Percentiles rank a stretch among this genome's conserved stretches.
These are phyloP conservation scores for Penicillium chermesinum DNA, from an alignment of 495 filamentous ascomycete genomes.

Conservation along the genomic window DNA sequence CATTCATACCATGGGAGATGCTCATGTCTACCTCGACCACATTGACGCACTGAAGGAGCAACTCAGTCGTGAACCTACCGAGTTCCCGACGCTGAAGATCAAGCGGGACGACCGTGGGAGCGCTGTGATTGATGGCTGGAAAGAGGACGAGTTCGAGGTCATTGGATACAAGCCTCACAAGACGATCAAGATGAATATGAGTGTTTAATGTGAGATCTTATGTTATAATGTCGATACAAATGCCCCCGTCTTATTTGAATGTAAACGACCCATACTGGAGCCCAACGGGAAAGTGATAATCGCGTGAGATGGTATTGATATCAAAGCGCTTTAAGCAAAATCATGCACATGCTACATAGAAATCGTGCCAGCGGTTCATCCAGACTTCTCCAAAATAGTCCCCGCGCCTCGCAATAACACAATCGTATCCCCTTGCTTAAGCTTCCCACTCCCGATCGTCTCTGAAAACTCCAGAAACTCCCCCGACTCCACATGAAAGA, in stretches of 20 bases:
- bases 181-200: slow-evolving; percentile 96
- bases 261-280: too few relatives aligned
- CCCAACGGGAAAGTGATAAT: too few relatives aligned
- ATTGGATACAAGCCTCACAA: slow-evolving; percentile 87
- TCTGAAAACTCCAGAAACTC: slow-evolving; percentile 80
- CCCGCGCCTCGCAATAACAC: slow-evolving; percentile 84
- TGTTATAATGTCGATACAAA: slow-evolving; percentile 2
- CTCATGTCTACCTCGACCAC: slow-evolving; percentile 92
- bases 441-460: slow-evolving; percentile 60
- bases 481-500: slow-evolving; percentile 91
- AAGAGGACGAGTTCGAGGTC: slow-evolving; percentile 80
- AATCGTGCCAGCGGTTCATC: too few relatives aligned
- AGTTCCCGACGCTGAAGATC: slow-evolving; percentile 75
- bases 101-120: slow-evolving; percentile 57
- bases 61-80: slow-evolving; percentile 70
- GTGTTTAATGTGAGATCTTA: slow-evolving; percentile 49
- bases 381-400: slow-evolving; percentile 43
- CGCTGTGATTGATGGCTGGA: slow-evolving; percentile 68
- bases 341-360: slow-evolving; percentile 1
- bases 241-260: too few relatives aligned
- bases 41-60: slow-evolving; percentile 79
- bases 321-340: slow-evolving; percentile 9
- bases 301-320: background rate
- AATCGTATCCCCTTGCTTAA: slow-evolving; percentile 76
- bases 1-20: slow-evolving; percentile 92